Conservation (phyloP, 495 filamentous ascomycete species). For the Tuber aestivum region DNA sequence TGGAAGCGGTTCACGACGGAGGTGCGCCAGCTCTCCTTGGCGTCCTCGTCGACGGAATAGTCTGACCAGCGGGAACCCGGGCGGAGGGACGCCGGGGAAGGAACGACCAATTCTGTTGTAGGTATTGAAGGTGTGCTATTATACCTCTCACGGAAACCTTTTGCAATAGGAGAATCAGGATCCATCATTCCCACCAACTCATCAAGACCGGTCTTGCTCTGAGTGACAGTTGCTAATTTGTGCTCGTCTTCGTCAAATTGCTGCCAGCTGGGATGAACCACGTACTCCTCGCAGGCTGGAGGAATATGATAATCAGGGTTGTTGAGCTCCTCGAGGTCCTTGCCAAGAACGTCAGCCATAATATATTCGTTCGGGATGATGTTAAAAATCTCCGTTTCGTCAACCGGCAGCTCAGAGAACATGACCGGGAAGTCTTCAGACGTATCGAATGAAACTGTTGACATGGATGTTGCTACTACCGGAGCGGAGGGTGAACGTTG, state of each 20-base stretch:
- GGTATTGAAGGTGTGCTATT: conserved; percentile 10
- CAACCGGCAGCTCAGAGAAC: conserved; percentile 18
- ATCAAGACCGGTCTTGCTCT: conserved; percentile 16
- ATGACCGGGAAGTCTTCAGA: conserved; percentile 19
- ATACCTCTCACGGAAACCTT: conserved; percentile 9
- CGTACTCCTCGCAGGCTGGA: background rate
- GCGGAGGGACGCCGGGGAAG: conserved; percentile 11
- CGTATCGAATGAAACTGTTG: conserved; percentile 11
- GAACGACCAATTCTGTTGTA: conserved; percentile 7
- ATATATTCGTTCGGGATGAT: conserved; percentile 20
- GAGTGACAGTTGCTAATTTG: conserved; percentile 5
- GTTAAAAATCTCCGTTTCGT: conserved; percentile 20
- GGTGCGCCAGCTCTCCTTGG: conserved; percentile 22
- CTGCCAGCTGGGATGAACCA: background rate
- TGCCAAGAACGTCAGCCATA: conserved; percentile 5
- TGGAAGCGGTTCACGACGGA: conserved; percentile 26
- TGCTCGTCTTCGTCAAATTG: background rate
- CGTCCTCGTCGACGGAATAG: conserved; percentile 23
- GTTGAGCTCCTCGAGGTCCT: background rate
- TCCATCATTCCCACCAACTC: conserved; percentile 22
- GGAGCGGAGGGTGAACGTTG: conserved; percentile 27
- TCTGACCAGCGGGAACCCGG: conserved; percentile 29
- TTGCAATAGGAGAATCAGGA: conserved; percentile 4
- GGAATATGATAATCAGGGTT: background rate
- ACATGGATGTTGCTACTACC: conserved; percentile 11